These are phyloP conservation scores for Hippophae gyantsensis DNA, from an alignment of 306 rosid genomes.

Conservation along the genomic window DNA sequence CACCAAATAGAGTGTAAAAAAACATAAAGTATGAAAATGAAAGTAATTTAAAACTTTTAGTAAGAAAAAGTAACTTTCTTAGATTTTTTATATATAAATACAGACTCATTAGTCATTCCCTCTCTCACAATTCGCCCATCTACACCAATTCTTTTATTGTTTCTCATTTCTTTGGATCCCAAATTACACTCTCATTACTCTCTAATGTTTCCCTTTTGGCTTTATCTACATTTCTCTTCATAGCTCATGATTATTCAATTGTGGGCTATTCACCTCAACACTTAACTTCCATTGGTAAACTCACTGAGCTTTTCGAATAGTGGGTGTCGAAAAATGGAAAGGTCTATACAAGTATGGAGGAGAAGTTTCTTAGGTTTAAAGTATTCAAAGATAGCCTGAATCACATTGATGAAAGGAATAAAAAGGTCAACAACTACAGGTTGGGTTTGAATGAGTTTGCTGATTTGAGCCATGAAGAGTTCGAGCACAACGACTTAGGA, in stretches of 20 bases:
- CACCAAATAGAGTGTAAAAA: too few species aligned
- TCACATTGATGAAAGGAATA: conserved; percentile 46
- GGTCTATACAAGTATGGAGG: conserved; percentile 27
- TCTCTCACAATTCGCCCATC: conserved; percentile 19
- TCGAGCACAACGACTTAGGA: conserved; percentile 37
- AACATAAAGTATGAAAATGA: too few species aligned
- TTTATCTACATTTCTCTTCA: conserved; percentile 14
- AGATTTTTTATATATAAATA: conserved; percentile 7
- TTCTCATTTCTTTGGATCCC: not conserved
- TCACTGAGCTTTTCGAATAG: conserved; percentile 31
- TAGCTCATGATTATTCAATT: conserved; percentile 32
- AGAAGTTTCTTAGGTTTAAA: conserved; percentile 39
- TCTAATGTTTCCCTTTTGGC: conserved; percentile 26
- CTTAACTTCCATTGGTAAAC: conserved; percentile 32
- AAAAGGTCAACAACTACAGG: conserved; percentile 36
- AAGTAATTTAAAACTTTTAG: too few species aligned
- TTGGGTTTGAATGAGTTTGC: conserved; percentile 43
- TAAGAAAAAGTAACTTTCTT: too few species aligned
- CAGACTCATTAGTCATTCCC: not conserved
- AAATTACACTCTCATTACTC: conserved; percentile 25
- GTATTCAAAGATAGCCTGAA: conserved; percentile 35
- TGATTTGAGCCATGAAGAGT: conserved; percentile 46
- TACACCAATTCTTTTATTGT: not conserved
- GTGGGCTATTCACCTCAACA: conserved; percentile 35
- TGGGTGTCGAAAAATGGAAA: conserved; percentile 38